Evolutionary conservation across 148 eudicot species (phyloP).

Genomic region (Fagopyrum esculentum): DNA sequence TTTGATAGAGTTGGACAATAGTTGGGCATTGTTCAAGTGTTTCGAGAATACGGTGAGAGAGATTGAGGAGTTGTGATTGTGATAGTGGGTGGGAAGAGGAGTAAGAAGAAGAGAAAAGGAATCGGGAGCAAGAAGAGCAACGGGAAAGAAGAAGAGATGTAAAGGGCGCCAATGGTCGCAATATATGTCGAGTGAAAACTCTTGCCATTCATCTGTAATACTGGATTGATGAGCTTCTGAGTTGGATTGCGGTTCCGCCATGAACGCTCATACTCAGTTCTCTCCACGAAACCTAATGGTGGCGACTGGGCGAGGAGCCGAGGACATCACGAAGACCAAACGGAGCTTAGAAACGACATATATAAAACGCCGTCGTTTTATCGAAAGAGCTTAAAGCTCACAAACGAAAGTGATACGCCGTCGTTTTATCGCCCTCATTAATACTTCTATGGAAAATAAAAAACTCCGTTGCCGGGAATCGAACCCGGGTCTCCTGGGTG

Average conservation of each 20-base stretch:
- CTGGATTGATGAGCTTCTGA: slow-evolving; percentile 17
- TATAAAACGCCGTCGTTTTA: neutral
- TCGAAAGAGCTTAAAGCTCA: too few relatives aligned
- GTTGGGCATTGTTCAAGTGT: slow-evolving; percentile 26
- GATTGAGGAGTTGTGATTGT: neutral
- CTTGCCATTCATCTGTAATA: slow-evolving; percentile 47
- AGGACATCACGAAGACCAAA: neutral
- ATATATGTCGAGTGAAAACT: slow-evolving; percentile 25
- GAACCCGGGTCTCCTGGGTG: slow-evolving; percentile 91
- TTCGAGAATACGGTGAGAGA: slow-evolving; percentile 17
- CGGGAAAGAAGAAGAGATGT: slow-evolving; percentile 17
- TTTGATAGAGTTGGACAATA: slow-evolving; percentile 35
- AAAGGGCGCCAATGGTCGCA: slow-evolving; percentile 21
- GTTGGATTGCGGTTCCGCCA: slow-evolving; percentile 32
- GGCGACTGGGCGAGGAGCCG: neutral
- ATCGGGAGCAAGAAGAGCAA: neutral
- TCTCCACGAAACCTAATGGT: slow-evolving; percentile 7
- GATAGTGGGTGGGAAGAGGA: neutral
- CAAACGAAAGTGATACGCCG: too few relatives aligned
- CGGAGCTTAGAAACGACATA: neutral
- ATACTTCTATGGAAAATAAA: too few relatives aligned
- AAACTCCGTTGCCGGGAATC: slow-evolving; percentile 54
- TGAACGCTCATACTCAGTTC: slow-evolving; percentile 26
- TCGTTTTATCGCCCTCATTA: too few relatives aligned
- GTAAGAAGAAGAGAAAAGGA: slow-evolving; percentile 10